phyloP scores from a whole-genome alignment of 768 basidiomycete species.

The Lentinula sp. region DNA sequence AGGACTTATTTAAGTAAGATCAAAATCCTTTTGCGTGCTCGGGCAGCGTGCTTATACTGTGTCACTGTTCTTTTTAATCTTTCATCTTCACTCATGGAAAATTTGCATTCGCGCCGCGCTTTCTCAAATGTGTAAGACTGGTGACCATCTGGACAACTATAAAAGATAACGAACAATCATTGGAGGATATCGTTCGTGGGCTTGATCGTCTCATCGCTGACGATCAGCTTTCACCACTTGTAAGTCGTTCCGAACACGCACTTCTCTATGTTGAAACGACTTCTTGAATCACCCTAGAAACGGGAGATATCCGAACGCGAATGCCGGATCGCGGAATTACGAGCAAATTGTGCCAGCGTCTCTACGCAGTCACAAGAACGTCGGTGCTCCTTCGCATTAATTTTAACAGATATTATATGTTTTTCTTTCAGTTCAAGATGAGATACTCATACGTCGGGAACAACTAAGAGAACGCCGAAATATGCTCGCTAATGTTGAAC shows the following conservation, averaged over 20 bases:
- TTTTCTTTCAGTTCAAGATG: conserved; percentile 29
- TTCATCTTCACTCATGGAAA: not conserved
- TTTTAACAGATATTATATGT: not conserved
- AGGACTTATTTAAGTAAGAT: conserved; percentile 67
- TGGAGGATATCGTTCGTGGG: conserved; percentile 40
- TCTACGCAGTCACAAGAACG: conserved; percentile 39
- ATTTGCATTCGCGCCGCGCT: not conserved
- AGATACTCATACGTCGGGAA: conserved; percentile 37
- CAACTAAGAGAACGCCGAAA: conserved; percentile 41
- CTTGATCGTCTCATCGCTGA: conserved; percentile 41
- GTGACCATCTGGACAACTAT: conserved; percentile 48
- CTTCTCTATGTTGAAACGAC: not conserved
- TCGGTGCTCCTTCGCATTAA: conserved; percentile 22
- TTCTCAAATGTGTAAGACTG: conserved; percentile 30
- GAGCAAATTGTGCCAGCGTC: conserved; percentile 33
- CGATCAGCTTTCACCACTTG: conserved; percentile 33
- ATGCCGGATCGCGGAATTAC: conserved; percentile 45
- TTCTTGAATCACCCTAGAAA: conserved; percentile 31
- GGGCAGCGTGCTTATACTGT: conserved; percentile 3
- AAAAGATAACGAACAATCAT: conserved; percentile 41
- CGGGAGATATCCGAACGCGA: conserved; percentile 67
- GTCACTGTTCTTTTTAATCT: conserved; percentile 6
- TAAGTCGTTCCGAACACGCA: conserved; percentile 21
- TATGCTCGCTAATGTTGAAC: conserved; percentile 36
- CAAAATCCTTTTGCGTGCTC: conserved; percentile 5